Percentiles rank a stretch among this genome's conserved stretches.
Conservation (phyloP, 306 rosid genomes). For the Quercus agrifolia region DNA sequence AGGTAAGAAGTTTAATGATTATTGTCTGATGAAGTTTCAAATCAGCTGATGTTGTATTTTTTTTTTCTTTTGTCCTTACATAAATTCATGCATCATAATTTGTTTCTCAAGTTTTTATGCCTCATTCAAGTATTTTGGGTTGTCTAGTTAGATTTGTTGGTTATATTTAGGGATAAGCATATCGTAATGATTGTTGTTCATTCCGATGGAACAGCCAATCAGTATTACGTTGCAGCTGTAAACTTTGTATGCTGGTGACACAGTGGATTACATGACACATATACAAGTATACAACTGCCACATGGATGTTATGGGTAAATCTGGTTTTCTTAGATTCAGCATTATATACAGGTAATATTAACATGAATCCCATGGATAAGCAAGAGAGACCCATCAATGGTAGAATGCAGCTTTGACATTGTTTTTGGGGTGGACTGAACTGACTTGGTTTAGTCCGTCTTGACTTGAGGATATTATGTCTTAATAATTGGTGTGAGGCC, state of each 20-base stretch:
- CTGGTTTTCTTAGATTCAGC: background rate
- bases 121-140: background rate
- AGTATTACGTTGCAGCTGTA: background rate
- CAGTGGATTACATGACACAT: background rate
- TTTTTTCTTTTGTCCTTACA: background rate
- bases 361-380: background rate
- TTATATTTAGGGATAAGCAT: background rate
- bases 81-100: background rate
- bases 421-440: background rate
- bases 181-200: background rate
- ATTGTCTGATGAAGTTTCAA: constrained; percentile 9
- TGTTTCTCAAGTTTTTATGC: background rate
- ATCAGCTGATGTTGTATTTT: background rate
- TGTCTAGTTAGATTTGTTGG: background rate
- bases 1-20: constrained; percentile 52
- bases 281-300: background rate
- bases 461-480: background rate
- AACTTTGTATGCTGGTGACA: background rate
- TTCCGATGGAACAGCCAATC: background rate
- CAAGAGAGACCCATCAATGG: background rate
- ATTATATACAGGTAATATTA: background rate
- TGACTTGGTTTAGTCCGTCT: background rate
- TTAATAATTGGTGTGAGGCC: background rate
- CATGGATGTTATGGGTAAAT: background rate
- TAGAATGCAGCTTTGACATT: background rate